Conservation (phyloP, 2,329 filamentous ascomycete species). For the Aspergillus luchuensis region DNA sequence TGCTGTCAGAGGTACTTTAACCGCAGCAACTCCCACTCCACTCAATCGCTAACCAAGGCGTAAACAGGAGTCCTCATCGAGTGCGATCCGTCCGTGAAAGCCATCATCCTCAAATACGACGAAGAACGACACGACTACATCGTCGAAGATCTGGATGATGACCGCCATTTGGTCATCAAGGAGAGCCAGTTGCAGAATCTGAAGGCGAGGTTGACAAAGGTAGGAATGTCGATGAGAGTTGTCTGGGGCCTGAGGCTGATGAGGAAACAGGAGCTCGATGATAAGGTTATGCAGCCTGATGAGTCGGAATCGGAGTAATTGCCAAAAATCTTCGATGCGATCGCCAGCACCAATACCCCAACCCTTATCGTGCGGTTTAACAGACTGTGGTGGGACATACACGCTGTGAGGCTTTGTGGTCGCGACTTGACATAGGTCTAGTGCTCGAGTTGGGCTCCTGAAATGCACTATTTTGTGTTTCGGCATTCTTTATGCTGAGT, state of each 20-base stretch:
- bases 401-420: too few species aligned
- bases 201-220: conserved; percentile 46
- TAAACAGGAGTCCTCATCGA: conserved; percentile 48
- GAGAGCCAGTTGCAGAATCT: conserved; percentile 48
- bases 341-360: too few species aligned
- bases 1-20: conserved; percentile 41
- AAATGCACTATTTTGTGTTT: too few species aligned
- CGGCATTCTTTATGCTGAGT: too few species aligned
- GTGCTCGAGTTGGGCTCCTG: too few species aligned
- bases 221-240: conserved; percentile 22
- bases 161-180: conserved; percentile 49
- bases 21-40: too few species aligned
- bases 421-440: too few species aligned
- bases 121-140: conserved; percentile 51
- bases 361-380: too few species aligned
- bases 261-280: conserved; percentile 45
- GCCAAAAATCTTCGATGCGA: neutral
- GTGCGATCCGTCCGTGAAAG: conserved; percentile 53
- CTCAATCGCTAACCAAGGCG: conserved; percentile 7
- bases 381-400: too few species aligned
- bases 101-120: conserved; percentile 52
- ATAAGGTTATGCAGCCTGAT: conserved; percentile 51
- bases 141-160: conserved; percentile 51
- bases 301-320: conserved; percentile 48
- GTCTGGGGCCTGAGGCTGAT: neutral